Evolutionary conservation across 345 rosid species (phyloP).

Genomic region (Laguncularia racemosa): DNA sequence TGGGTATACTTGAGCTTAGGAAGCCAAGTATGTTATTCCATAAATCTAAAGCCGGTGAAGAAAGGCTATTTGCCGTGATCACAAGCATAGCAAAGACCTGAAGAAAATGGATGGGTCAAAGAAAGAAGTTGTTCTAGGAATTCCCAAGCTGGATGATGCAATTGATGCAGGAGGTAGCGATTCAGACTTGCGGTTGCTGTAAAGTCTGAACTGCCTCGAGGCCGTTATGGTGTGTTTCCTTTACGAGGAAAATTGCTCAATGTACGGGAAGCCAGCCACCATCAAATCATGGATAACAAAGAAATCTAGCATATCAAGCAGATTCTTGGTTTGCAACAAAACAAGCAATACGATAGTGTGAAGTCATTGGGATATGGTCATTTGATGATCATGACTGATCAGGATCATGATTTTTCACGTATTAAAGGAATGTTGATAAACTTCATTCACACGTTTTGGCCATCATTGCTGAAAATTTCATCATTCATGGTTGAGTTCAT

Average conservation of each 20-base stretch:
- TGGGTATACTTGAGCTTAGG: too few relatives aligned
- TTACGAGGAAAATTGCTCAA: constrained; percentile 88
- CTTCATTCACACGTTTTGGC: constrained; percentile 95
- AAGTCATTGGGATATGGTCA: constrained; percentile 91
- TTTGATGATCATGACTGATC: constrained; percentile 99
- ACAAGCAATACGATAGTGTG: constrained; percentile 53
- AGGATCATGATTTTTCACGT: constrained; percentile 99
- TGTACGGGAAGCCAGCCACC: constrained; percentile 86
- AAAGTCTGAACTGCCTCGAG: constrained; percentile 49
- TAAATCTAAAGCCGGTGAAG: too few relatives aligned
- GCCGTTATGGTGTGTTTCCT: constrained; percentile 81
- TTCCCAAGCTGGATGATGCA: constrained; percentile 92
- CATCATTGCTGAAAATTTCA: constrained; percentile 70
- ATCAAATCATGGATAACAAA: constrained; percentile 70
- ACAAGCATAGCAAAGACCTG: constrained; percentile 79
- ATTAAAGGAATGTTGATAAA: constrained; percentile 92
- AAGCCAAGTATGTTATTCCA: too few relatives aligned
- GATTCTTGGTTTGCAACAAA: constrained; percentile 91
- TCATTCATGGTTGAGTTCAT: constrained; percentile 90
- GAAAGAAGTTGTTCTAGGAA: constrained; percentile 40
- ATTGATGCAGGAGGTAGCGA: constrained; percentile 80
- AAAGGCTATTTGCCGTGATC: too few relatives aligned
- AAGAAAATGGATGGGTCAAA: constrained; percentile 90
- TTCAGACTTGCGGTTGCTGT: constrained; percentile 95
- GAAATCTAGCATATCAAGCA: constrained; percentile 83